A percentile compares a stretch with the other conserved stretches of the same genome.
Conservation (phyloP, 1,139 yeast species). For the Suhomyces ambrosiae region DNA sequence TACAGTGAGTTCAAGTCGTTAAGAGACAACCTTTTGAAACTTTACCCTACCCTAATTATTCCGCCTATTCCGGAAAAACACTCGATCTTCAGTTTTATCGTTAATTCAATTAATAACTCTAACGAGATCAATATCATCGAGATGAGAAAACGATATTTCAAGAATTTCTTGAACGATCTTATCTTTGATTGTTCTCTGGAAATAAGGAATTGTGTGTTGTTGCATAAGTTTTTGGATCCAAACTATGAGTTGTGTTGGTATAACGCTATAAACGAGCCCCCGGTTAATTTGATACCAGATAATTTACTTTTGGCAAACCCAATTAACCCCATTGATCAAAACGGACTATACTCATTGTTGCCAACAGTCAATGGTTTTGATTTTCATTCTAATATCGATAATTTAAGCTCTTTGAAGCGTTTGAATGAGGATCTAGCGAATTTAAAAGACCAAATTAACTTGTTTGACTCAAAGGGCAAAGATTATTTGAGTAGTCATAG, state of each 20-base stretch:
- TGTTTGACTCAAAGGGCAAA: slow-evolving; percentile 33
- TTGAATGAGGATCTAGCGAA: slow-evolving; percentile 41
- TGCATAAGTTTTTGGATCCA: slow-evolving; percentile 51
- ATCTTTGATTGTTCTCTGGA: slow-evolving; percentile 30
- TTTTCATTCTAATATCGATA: slow-evolving; percentile 34
- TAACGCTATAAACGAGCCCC: slow-evolving; percentile 51
- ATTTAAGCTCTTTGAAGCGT: slow-evolving; percentile 34
- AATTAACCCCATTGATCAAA: slow-evolving; percentile 47
- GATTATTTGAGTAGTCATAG: slow-evolving; percentile 16
- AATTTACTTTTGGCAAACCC: slow-evolving; percentile 48
- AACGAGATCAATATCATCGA: slow-evolving; percentile 44
- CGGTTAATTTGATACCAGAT: slow-evolving; percentile 43
- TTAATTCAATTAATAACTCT: slow-evolving; percentile 42
- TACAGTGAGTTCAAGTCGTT: slow-evolving; percentile 59
- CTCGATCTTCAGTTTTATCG: slow-evolving; percentile 44
- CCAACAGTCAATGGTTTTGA: slow-evolving; percentile 45
- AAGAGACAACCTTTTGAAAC: slow-evolving; percentile 44
- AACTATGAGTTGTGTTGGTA: slow-evolving; percentile 52
- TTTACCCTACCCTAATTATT: slow-evolving; percentile 53
- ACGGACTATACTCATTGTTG: slow-evolving; percentile 45
- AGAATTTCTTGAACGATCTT: slow-evolving; percentile 40
- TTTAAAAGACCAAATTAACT: slow-evolving; percentile 37
- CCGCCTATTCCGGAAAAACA: slow-evolving; percentile 66
- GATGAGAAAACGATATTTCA: slow-evolving; percentile 44
- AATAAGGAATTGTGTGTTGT: slow-evolving; percentile 32